Conservation (phyloP, 1,284 basidiomycete genomes). For the Tilletia walkeri region DNA sequence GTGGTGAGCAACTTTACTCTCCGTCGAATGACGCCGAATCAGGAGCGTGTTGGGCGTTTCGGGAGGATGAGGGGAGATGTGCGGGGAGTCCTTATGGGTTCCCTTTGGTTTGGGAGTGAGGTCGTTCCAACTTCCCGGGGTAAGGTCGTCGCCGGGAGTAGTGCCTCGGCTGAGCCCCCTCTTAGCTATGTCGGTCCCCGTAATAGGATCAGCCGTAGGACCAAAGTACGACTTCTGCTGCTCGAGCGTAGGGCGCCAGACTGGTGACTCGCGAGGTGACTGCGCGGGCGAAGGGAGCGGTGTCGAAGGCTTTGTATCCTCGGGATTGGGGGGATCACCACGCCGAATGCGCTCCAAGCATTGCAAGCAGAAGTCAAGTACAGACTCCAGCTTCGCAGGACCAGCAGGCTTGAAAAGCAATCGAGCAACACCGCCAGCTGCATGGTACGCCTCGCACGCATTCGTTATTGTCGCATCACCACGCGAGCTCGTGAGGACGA, state of each 20-base stretch:
- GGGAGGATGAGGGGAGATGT: constrained; percentile 48
- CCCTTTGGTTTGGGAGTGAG: constrained; percentile 11
- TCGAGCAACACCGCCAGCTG: constrained; percentile 79
- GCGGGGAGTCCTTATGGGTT: constrained; percentile 21
- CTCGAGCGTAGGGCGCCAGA: not conserved
- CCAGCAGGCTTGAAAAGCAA: constrained; percentile 86
- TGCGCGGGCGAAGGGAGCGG: constrained; percentile 29
- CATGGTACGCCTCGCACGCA: constrained; percentile 69
- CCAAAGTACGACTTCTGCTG: constrained; percentile 31
- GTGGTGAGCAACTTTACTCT: constrained; percentile 24
- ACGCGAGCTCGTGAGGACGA: constrained; percentile 71
- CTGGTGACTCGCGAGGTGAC: not conserved
- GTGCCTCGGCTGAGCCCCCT: constrained; percentile 25
- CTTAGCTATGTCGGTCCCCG: constrained; percentile 15
- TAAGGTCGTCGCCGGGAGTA: constrained; percentile 10
- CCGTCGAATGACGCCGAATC: constrained; percentile 46
- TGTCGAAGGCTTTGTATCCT: constrained; percentile 39
- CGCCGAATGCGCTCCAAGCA: constrained; percentile 58
- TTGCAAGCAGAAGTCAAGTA: constrained; percentile 71
- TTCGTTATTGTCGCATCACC: constrained; percentile 66
- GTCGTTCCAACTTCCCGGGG: constrained; percentile 7
- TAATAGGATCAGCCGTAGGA: not conserved
- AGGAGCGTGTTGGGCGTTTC: constrained; percentile 28
- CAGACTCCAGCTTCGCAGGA: constrained; percentile 70
- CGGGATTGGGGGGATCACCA: constrained; percentile 33